These are phyloP conservation scores for Diospyros kaki DNA, from an alignment of 148 eudicot species.

Conservation along the genomic window DNA sequence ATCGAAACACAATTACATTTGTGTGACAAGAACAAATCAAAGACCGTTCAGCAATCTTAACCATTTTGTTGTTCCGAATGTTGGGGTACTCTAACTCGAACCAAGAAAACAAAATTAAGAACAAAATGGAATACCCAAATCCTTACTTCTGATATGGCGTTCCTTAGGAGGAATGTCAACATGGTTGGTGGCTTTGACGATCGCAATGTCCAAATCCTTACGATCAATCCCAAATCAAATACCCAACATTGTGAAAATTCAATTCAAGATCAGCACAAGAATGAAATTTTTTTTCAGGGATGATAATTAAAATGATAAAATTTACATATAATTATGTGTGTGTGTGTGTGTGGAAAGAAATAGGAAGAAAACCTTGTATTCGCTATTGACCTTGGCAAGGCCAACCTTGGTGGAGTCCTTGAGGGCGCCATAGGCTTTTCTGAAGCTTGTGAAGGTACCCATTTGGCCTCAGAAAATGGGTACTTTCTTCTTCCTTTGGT, in stretches of 20 bases:
- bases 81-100: neutral
- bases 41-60: neutral
- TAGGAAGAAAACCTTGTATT: slow-evolving; percentile 60
- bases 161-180: slow-evolving; percentile 90
- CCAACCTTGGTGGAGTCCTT: slow-evolving; percentile 94
- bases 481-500: neutral
- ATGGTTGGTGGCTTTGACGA: slow-evolving; percentile 96
- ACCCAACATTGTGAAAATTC: slow-evolving; percentile 1
- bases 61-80: neutral
- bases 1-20: neutral
- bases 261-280: neutral
- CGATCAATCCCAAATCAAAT: slow-evolving; percentile 10
- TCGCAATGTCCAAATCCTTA: slow-evolving; percentile 92
- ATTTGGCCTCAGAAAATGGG: slow-evolving; percentile 20
- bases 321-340: neutral
- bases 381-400: slow-evolving; percentile 96
- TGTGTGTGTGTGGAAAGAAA: neutral
- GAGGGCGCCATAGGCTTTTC: slow-evolving; percentile 93
- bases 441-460: slow-evolving; percentile 76
- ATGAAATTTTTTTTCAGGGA: neutral
- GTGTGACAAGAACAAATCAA: neutral
- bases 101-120: neutral
- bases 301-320: neutral
- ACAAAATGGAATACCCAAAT: neutral
- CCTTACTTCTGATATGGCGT: slow-evolving; percentile 86